Evolutionary conservation across 2,329 filamentous ascomycete species (phyloP), one percentile per base, ranked within the genome.

Genomic region (Pseudogymnoascus sp.): DNA sequence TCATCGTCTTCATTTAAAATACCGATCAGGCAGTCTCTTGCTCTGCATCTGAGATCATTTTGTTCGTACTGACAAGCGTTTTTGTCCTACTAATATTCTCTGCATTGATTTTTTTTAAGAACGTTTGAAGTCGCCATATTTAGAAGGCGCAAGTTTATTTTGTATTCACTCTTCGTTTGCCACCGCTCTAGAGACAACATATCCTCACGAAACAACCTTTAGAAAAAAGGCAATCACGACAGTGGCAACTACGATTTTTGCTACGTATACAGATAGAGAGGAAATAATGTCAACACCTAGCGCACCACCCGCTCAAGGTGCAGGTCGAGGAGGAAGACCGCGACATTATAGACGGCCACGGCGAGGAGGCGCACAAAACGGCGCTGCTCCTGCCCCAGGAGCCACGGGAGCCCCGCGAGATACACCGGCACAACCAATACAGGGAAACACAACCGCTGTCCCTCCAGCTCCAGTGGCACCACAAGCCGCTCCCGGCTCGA

Each of bases 31-130:
- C 15, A 54, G 15, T 54, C 29, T 17, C 29, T 54, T 54, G 31
- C n/a, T 54, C 44, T 33, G 47, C 31, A 54, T 54, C 47, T 21
- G 47, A 33, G 47, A 54, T 54, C 26, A 11, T 21, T 35, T 4
- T 54, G 47, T 21, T 54, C 15, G 26, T 13, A 33, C 29, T 33
- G 47, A 54, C 47, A 33, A 33, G 47, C 47, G 47, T 9, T 54
- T 54, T 11, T 54, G 9, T 35, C 47, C 29, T 54, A 54, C 44
- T 54, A 54, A 54, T 54, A 54, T 54, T 54, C 47, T 33, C 47
- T 54, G 47, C 47, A 54, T 54, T 54, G 47, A 33, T 54, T 33
- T n/a, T 35, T 33, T 17, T 35, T 35, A 11, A 33, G 35, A 54
- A 13, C 15, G 47, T 54, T 21, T 13, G 47, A 54, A 54, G 47